Evolutionary conservation across 2,329 filamentous ascomycete genomes (phyloP), one percentile per base, ranked within the genome.

Genomic region (Neopestalotiopsis clavispora): DNA sequence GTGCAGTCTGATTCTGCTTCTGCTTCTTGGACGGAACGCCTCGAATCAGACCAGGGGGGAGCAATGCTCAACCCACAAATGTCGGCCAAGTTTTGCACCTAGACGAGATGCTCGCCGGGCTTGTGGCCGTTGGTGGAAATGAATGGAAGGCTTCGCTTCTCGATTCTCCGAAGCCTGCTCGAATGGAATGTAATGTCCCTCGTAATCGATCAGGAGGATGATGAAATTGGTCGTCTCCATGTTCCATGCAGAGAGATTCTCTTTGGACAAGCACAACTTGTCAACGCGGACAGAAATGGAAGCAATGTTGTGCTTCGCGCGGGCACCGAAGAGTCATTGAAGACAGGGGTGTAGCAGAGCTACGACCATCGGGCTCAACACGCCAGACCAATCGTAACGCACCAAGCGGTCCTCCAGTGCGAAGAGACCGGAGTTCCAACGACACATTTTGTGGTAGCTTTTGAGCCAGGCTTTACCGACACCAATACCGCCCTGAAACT

Each of bases 361-460:
- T 40, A 79, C 85, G 83, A 78, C 89, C 88, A 68, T 87, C 86
- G 62, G 88, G 87, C 72, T 90, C 87, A 12, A 90, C 83, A 71
- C 85, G 83, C 87, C 87, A 89, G 75, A 90, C 83, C 84, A 90
- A 67, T 89, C 84, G 71, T 87, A 89, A 28, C 82, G 72, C 68
- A 87, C 82, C 60, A 97, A 86, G 1, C 91, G 90, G 0, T 91
- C 89, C 78, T 97, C 93, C 67, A 91, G 88, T 78, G 94, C 94
- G 84, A 97, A 95, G 76, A 93, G 85, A 68, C 93, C 93, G 71
- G 90, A 92, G 79, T 94, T 95, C 93, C 93, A 96, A 61, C 92
- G 88, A 75, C 90, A 93, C 88, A 93, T 93, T 76, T 94, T 89
- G 75, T 93, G 91, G 77, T 93, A 92, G 68, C 88, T 91, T 65